A percentile compares a stretch with the other conserved stretches of the same genome.
Evolutionary conservation across 2,329 filamentous ascomycete genomes (phyloP).

Genomic region (Pseudogymnoascus sp.): DNA sequence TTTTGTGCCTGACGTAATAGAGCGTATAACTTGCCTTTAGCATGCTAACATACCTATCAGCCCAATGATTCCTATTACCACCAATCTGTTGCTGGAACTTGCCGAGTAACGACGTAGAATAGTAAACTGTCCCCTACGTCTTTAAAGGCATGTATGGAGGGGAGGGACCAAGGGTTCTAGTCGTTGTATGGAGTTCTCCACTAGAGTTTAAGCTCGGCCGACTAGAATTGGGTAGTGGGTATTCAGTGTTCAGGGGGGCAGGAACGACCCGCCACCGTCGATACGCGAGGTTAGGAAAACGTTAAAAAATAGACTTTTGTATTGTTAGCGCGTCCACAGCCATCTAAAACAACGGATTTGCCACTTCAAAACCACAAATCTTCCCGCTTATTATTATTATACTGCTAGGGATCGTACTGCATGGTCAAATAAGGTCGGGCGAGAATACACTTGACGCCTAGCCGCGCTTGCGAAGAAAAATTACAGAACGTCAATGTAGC

Average conservation of each 20-base stretch:
- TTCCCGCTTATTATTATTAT: background rate
- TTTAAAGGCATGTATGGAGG: too few species aligned
- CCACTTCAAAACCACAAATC: background rate
- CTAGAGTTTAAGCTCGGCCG: too few species aligned
- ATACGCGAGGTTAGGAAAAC: background rate
- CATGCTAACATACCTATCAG: too few species aligned
- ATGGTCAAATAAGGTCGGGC: background rate
- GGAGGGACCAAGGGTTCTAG: too few species aligned
- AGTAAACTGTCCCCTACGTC: too few species aligned
- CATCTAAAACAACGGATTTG: background rate
- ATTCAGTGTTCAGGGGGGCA: background rate
- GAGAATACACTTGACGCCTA: background rate
- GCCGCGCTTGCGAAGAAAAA: background rate
- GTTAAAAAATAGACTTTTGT: constrained; percentile 2
- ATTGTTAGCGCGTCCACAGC: background rate
- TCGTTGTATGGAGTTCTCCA: too few species aligned
- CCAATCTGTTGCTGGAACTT: too few species aligned
- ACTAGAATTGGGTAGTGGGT: too few species aligned
- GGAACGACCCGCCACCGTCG: background rate
- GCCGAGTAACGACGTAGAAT: too few species aligned
- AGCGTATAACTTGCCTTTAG: too few species aligned
- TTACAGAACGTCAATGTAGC: background rate
- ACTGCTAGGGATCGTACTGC: background rate
- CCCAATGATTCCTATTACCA: too few species aligned
- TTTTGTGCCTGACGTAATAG: too few species aligned